Evolutionary conservation across 768 basidiomycete genomes (phyloP), one percentile per base, ranked within the genome.

Genomic region (Leccinum disarticulatum): DNA sequence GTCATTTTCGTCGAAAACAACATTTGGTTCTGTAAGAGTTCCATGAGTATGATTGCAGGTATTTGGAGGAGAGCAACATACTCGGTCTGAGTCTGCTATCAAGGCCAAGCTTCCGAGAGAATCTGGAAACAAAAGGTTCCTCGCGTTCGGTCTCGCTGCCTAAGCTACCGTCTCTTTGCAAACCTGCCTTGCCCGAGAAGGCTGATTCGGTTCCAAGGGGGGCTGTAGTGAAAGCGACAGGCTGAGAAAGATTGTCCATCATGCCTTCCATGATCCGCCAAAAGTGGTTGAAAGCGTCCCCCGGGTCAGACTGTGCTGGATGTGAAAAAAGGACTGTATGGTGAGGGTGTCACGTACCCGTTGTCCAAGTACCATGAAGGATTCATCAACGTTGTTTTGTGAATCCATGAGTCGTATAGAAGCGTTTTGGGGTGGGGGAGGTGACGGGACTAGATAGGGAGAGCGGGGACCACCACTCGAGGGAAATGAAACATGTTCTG

Each of bases 261-360:
- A 92, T 87, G 43, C 87, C 90, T 73, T 93, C 90, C 79, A 93
- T 88, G 52, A 90, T 89, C 64, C 83, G 86, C 92, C 92, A 94
- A 68, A 93, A 94, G 65, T 91, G 83, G 68, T 92, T 91, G 77
- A 94, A 94, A 5, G 90, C 87, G 67, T 94, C 92, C 4, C 88
- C 85, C 3, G 91, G 87, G 67, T 94, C 92, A 60, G 87, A 87
- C 88, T 89, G 61, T 57, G 56, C 46, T 49, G 47, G 59, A 47
- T 15, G 49, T 15, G 8, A 10, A 36, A 7, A 25, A 11, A 15
- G 30, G n/a, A 36, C 3, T 4, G 13, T 14, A 13, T 19, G 6
- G 15, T 4, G 38, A 27, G n/a, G 33, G 47, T 9, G 52, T 57
- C 17, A 59, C 78, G 66, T 67, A 91, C 89, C 65, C 85, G 81